Percentiles rank a stretch among this genome's conserved stretches.
phyloP scores from a whole-genome alignment of 73 alveolate species.

The Tetrahymena thermophila region DNA sequence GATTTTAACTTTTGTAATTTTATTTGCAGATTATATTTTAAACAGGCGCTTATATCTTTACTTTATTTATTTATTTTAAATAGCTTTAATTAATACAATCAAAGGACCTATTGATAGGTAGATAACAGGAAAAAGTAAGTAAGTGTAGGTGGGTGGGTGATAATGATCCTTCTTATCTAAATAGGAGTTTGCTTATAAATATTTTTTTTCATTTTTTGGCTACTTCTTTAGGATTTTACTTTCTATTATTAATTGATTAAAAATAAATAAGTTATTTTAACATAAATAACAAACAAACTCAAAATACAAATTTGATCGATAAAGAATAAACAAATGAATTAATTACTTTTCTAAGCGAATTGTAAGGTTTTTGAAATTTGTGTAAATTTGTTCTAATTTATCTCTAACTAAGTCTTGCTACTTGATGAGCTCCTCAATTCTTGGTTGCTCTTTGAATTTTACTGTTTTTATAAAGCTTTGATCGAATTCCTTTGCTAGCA shows the following conservation, averaged over 20 bases:
- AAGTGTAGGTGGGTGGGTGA: too few species aligned
- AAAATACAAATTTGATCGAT: background rate
- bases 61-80: background rate
- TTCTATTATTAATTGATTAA: background rate
- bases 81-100: background rate
- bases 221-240: background rate
- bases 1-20: background rate
- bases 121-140: background rate
- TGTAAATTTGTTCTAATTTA: slow-evolving; percentile 86
- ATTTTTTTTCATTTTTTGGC: background rate
- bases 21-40: too few species aligned
- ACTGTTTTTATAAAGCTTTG: slow-evolving; percentile 93
- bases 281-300: background rate
- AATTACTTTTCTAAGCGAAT: slow-evolving; percentile 83
- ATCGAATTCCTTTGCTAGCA: slow-evolving; percentile 71
- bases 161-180: background rate
- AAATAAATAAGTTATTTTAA: background rate
- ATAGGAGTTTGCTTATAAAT: background rate
- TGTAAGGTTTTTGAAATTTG: slow-evolving; percentile 89
- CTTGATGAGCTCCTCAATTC: slow-evolving; percentile 92
- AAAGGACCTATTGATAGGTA: background rate
- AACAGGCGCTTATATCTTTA: background rate
- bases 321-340: background rate
- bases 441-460: slow-evolving; percentile 95
- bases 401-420: slow-evolving; percentile 86